A percentile compares a stretch with the other conserved stretches of the same genome.
Evolutionary conservation across 73 alveolate genomes (phyloP).

Genomic region (Vitrella brassicaformis): DNA sequence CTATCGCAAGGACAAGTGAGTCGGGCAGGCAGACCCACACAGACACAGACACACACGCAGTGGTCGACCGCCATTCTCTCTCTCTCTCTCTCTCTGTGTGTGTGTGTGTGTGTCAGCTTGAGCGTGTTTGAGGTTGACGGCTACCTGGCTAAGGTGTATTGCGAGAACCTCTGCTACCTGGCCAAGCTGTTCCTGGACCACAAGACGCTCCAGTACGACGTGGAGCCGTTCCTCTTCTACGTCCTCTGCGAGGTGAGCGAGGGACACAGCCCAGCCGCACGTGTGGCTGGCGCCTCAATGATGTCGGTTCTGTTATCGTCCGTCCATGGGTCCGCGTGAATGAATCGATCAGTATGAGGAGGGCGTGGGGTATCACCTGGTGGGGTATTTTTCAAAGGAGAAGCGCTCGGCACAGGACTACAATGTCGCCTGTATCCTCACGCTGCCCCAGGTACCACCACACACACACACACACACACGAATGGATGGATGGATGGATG

Average conservation of each 20-base stretch:
- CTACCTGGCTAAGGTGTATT: slow-evolving; percentile 61
- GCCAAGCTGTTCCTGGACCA: slow-evolving; percentile 91
- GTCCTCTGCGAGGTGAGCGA: slow-evolving; percentile 70
- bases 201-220: slow-evolving; percentile 79
- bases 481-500: neutral
- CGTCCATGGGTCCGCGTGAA: too few relatives aligned
- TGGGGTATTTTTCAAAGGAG: slow-evolving; percentile 91
- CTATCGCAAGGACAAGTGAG: slow-evolving; percentile 62
- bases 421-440: slow-evolving; percentile 83
- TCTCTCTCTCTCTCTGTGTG: neutral
- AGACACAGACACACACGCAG: neutral
- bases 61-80: neutral
- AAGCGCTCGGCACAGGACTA: slow-evolving; percentile 60
- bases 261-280: too few relatives aligned
- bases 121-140: slow-evolving; percentile 97
- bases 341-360: too few relatives aligned
- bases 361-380: slow-evolving; percentile 82
- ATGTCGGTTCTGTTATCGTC: too few relatives aligned
- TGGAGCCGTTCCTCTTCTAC: slow-evolving; percentile 89
- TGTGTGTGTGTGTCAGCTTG: slow-evolving; percentile 33
- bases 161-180: slow-evolving; percentile 88
- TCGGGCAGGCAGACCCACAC: neutral
- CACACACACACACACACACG: too few relatives aligned
- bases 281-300: too few relatives aligned
- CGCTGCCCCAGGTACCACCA: slow-evolving; percentile 66